These are phyloP conservation scores for Acer negundo DNA, from an alignment of 345 rosid genomes.

Conservation along the genomic window DNA sequence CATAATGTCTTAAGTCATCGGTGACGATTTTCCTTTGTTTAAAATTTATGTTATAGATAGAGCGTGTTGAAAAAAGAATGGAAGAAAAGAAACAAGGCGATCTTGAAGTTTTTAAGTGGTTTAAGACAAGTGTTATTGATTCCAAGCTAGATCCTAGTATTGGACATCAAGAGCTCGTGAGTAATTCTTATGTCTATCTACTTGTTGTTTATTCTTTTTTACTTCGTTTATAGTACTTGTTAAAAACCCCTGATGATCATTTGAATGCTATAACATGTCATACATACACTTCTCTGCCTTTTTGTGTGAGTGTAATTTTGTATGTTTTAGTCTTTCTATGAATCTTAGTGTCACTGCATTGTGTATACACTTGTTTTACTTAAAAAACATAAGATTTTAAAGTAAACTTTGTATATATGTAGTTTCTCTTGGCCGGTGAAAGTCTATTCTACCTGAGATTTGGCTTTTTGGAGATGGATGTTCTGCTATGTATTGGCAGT, in stretches of 20 bases:
- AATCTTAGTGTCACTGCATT: background rate
- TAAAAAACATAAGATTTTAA: background rate
- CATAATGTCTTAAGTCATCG: background rate
- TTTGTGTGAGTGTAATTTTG: background rate
- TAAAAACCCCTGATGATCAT: background rate
- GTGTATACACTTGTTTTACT: background rate
- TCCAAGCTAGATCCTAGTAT: constrained; percentile 75
- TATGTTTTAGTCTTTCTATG: background rate
- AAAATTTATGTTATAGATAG: constrained; percentile 40
- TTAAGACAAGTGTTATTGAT: constrained; percentile 69
- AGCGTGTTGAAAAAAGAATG: constrained; percentile 58
- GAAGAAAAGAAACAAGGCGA: constrained; percentile 58
- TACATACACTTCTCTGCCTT: background rate
- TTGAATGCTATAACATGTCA: constrained; percentile 3
- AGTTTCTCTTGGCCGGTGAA: background rate
- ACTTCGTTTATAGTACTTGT: background rate
- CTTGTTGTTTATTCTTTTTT: constrained; percentile 7
- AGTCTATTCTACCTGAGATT: background rate
- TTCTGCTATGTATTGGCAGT: background rate
- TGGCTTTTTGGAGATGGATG: background rate
- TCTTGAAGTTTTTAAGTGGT: constrained; percentile 75
- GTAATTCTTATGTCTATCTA: constrained; percentile 29
- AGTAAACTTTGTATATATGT: background rate
- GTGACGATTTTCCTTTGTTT: background rate
- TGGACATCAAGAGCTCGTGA: constrained; percentile 75